phyloP scores from a whole-genome alignment of 331 rosid species.

The Stylosanthes scabra region DNA sequence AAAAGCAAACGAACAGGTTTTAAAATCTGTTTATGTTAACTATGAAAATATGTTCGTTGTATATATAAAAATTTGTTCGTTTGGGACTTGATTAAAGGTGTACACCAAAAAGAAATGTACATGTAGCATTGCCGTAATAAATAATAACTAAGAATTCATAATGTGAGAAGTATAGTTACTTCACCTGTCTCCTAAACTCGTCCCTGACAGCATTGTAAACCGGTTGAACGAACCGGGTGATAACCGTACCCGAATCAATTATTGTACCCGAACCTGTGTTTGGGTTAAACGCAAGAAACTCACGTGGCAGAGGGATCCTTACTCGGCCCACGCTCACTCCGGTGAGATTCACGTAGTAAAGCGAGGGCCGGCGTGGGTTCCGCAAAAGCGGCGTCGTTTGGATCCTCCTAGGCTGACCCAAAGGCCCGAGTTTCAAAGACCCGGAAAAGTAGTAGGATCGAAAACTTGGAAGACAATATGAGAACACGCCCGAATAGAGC shows the following conservation, averaged over 20 bases:
- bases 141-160: no score
- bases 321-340: slow-evolving; percentile 66
- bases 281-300: slow-evolving; percentile 55
- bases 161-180: neutral
- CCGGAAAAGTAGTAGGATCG: neutral
- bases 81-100: no score
- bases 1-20: no score
- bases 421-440: slow-evolving; percentile 41
- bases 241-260: slow-evolving; percentile 71
- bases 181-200: slow-evolving; percentile 69
- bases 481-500: slow-evolving; percentile 61
- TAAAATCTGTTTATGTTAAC: no score
- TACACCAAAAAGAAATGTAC: no score
- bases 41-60: no score
- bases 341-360: slow-evolving; percentile 71
- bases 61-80: no score
- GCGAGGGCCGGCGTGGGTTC: slow-evolving; percentile 69
- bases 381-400: slow-evolving; percentile 67
- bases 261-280: slow-evolving; percentile 69
- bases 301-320: slow-evolving; percentile 39
- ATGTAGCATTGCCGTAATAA: no score
- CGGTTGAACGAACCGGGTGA: slow-evolving; percentile 66
- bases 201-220: slow-evolving; percentile 66
- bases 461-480: slow-evolving; percentile 79
- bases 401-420: slow-evolving; percentile 63